phyloP scores from a whole-genome alignment of 2,329 filamentous ascomycete species.

The Aspergillus oerlinghausenensis region DNA sequence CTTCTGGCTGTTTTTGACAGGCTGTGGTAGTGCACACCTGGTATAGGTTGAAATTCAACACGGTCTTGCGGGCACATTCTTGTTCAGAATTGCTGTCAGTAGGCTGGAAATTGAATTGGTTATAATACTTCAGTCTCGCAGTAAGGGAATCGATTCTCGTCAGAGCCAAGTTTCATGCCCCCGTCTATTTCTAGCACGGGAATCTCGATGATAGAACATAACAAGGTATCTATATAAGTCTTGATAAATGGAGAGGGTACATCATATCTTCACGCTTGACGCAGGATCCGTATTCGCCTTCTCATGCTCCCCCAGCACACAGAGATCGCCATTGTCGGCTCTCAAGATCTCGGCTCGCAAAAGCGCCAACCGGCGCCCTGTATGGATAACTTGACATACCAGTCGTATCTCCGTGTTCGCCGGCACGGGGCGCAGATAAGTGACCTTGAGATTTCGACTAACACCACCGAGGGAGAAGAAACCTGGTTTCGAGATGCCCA shows the following conservation, averaged over 20 bases:
- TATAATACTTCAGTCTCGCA: background rate
- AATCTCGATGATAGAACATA: background rate
- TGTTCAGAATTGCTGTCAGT: background rate
- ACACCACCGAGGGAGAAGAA: conserved; percentile 62
- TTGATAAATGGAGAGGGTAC: background rate
- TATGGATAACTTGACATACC: conserved; percentile 54
- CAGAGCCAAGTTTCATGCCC: background rate
- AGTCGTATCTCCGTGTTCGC: conserved; percentile 49
- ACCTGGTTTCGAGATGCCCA: conserved; percentile 54
- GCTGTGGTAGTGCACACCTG: background rate
- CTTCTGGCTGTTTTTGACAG: conserved; percentile 11
- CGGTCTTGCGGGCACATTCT: background rate
- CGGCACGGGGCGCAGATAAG: conserved; percentile 61
- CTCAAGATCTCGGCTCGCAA: conserved; percentile 53
- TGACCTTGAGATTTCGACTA: conserved; percentile 61
- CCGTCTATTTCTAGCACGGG: background rate
- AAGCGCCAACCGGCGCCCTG: conserved; percentile 52
- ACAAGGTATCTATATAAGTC: background rate
- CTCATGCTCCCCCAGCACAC: conserved; percentile 60
- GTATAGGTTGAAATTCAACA: background rate
- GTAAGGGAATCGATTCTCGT: background rate
- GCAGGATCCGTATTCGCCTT: conserved; percentile 58
- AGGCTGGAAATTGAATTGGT: background rate
- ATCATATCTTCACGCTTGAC: conserved; percentile 13
- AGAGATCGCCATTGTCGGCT: conserved; percentile 49